A percentile compares a stretch with the other conserved stretches of the same genome.
Evolutionary conservation across 768 basidiomycete species (phyloP).

Genomic region (Tricholoma flavovirens): DNA sequence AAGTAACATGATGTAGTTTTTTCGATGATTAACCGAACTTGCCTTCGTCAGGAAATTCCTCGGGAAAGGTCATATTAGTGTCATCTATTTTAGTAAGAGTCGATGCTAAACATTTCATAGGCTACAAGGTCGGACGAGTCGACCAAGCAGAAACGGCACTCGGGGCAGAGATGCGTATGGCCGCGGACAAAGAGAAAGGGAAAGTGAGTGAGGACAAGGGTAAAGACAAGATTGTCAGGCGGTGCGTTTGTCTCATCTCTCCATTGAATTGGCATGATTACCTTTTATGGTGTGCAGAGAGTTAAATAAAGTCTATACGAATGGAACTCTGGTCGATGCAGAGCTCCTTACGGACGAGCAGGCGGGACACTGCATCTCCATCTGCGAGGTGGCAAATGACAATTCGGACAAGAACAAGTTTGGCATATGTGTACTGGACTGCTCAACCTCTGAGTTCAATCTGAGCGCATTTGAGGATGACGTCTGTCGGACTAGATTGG

Average conservation of each 20-base stretch:
- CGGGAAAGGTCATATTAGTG: slow-evolving; percentile 51
- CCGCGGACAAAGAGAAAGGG: slow-evolving; percentile 56
- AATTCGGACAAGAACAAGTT: slow-evolving; percentile 49
- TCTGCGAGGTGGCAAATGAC: slow-evolving; percentile 58
- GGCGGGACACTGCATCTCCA: slow-evolving; percentile 89
- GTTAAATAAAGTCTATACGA: slow-evolving; percentile 93
- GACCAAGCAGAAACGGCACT: slow-evolving; percentile 97
- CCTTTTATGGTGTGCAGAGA: slow-evolving; percentile 45
- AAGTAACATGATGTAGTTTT: slow-evolving; percentile 24
- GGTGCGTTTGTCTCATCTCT: slow-evolving; percentile 33
- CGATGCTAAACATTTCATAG: slow-evolving; percentile 26
- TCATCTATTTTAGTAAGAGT: not conserved
- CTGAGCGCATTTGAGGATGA: slow-evolving; percentile 89
- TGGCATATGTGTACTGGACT: slow-evolving; percentile 89
- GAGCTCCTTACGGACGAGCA: slow-evolving; percentile 88
- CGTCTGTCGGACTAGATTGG: slow-evolving; percentile 84
- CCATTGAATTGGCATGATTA: not conserved
- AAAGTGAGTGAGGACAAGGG: slow-evolving; percentile 56
- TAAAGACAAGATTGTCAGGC: slow-evolving; percentile 84
- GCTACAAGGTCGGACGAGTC: slow-evolving; percentile 93
- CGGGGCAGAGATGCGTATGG: slow-evolving; percentile 92
- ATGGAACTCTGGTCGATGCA: slow-evolving; percentile 91
- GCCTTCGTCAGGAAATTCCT: slow-evolving; percentile 60
- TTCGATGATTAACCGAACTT: slow-evolving; percentile 2
- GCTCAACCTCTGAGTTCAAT: slow-evolving; percentile 93